phyloP scores from a whole-genome alignment of 345 rosid genomes.

The Toxicodendron radicans region DNA sequence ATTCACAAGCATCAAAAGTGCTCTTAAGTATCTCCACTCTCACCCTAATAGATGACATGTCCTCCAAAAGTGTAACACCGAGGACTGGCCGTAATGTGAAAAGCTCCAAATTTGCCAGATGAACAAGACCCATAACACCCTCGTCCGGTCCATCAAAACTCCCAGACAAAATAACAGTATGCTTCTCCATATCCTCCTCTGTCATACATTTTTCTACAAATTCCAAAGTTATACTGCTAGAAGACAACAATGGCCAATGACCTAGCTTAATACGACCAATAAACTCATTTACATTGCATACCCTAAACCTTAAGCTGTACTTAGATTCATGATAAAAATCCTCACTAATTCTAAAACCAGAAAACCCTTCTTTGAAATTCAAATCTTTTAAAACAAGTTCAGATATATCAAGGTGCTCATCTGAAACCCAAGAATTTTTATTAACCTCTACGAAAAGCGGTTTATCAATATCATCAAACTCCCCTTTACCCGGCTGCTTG shows the following conservation, averaged over 20 bases:
- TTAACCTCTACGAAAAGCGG: conserved; percentile 62
- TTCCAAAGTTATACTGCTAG: conserved; percentile 60
- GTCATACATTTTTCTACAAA: conserved; percentile 38
- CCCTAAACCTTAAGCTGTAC: conserved; percentile 63
- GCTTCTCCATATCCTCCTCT: conserved; percentile 35
- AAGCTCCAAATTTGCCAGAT: conserved; percentile 65
- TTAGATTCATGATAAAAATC: conserved; percentile 39
- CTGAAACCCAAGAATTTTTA: conserved; percentile 38
- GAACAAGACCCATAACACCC: conserved; percentile 79
- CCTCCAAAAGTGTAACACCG: conserved; percentile 33
- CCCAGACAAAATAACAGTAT: conserved; percentile 57
- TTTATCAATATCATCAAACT: conserved; percentile 30
- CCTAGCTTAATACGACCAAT: conserved; percentile 78
- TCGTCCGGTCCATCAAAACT: conserved; percentile 85
- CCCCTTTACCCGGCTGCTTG: conserved; percentile 21
- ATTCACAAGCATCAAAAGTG: conserved; percentile 74
- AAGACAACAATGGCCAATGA: conserved; percentile 80
- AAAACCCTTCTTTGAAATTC: conserved; percentile 40
- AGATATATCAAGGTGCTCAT: conserved; percentile 74
- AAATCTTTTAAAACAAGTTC: conserved; percentile 68
- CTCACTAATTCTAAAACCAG: conserved; percentile 35
- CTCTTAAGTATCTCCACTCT: conserved; percentile 75
- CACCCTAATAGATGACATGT: conserved; percentile 51
- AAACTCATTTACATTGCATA: conserved; percentile 46
- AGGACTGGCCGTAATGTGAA: conserved; percentile 64